These are phyloP conservation scores for Podaxis sp. DNA, from an alignment of 768 basidiomycete species.

Conservation along the genomic window DNA sequence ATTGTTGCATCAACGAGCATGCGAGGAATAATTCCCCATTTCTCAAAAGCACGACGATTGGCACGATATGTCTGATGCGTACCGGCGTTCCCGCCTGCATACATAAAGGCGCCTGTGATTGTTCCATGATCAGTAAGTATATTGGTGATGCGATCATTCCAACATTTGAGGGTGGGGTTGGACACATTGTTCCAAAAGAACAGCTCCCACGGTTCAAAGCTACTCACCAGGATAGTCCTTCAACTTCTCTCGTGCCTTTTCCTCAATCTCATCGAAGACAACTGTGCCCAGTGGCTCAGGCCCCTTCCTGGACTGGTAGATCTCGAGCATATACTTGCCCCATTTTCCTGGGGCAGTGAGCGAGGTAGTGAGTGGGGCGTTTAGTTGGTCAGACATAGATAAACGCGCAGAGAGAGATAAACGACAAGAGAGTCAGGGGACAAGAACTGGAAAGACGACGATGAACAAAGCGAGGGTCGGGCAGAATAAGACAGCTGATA, in stretches of 20 bases:
- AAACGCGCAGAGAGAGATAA: not conserved
- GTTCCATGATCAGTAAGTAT: not conserved
- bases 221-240: constrained; percentile 54
- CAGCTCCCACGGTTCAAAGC: not conserved
- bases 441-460: not conserved
- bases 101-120: constrained; percentile 61
- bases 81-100: constrained; percentile 78
- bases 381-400: constrained; percentile 6
- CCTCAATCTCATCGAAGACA: constrained; percentile 59
- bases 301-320: constrained; percentile 39
- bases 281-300: constrained; percentile 61
- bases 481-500: not conserved
- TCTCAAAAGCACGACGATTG: constrained; percentile 64
- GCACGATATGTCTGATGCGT: constrained; percentile 62
- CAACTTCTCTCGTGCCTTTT: constrained; percentile 61
- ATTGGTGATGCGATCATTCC: not conserved
- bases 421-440: not conserved
- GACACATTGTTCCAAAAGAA: not conserved
- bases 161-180: not conserved
- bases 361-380: not conserved
- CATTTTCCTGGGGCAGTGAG: constrained; percentile 26
- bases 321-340: constrained; percentile 38
- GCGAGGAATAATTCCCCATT: constrained; percentile 76
- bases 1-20: constrained; percentile 67
- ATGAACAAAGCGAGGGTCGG: not conserved